Percentiles rank a stretch among this genome's conserved stretches.
phyloP scores from a whole-genome alignment of 1,284 basidiomycete genomes.

The Fomes fomentarius region DNA sequence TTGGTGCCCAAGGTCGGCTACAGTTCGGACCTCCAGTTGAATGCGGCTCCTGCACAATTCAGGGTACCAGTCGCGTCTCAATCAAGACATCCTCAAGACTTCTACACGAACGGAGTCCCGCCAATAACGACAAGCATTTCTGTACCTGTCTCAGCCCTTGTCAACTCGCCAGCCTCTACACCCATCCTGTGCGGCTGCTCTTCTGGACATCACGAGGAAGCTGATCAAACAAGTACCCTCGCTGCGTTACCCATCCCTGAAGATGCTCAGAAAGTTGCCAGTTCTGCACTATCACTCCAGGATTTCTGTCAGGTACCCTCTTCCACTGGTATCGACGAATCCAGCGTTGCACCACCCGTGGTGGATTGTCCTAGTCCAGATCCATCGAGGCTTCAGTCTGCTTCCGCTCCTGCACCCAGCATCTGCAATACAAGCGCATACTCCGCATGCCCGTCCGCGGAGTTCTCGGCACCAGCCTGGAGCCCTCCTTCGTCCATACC shows the following conservation, averaged over 20 bases:
- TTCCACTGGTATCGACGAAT: not conserved
- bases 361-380: not conserved
- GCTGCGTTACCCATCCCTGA: not conserved
- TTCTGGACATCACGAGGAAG: not conserved
- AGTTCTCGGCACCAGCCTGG: conserved; percentile 11
- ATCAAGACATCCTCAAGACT: no score
- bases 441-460: conserved; percentile 15
- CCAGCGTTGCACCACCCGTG: not conserved
- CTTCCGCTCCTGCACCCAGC: not conserved
- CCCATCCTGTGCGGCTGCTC: no score
- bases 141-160: not conserved
- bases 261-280: not conserved
- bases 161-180: no score
- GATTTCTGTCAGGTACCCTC: conserved; percentile 18
- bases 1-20: conserved; percentile 8
- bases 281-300: conserved; percentile 2
- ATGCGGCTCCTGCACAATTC: no score
- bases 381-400: no score
- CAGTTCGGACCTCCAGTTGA: conserved; percentile 44
- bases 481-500: conserved; percentile 9
- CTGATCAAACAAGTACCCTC: not conserved
- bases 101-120: no score
- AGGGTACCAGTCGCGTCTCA: no score
- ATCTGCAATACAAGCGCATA: conserved; percentile 4
- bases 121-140: not conserved